Evolutionary conservation across 2,329 filamentous ascomycete species (phyloP), one percentile per base, ranked within the genome.

Genomic region (Magnaporthales sp.): DNA sequence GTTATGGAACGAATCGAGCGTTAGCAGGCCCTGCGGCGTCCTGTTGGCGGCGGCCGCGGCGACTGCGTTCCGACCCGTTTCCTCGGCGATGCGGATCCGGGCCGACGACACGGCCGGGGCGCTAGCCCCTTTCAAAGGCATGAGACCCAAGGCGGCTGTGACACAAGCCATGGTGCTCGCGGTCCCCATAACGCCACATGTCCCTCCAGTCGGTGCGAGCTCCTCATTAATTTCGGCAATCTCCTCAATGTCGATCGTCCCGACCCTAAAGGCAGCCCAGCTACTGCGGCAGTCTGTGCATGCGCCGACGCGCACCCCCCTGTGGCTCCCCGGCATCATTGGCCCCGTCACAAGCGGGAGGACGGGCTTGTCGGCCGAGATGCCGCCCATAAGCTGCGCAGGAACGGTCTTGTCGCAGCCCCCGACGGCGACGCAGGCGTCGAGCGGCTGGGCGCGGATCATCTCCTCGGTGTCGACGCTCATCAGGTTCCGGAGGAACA

Each of bases 111-210:
- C 87, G 0, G 92, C 92, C 0, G 92, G 91, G 0, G 90, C 92
- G 0, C 90, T 91, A 0, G 91, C 91, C 0, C 90, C 92, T 6
- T 87, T 87, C 8, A 93, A 89, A 0, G 93, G 83, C 67, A 91
- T 90, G 70, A 96, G 81, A n/a, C 92, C 92, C 71, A 96, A 88
- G 0, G 87, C 91, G 68, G 92, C 91, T 26, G 93, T 90, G 19
- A 92, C 86, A 6, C 91, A 93, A 1, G 91, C 91, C 91, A 96
- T 94, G 1, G 92, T 96, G 73, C 92, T 94, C 7, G 92, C 92
- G 0, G 92, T 96, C 70, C 92, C 95, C 92, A 96, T 96, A 22
- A 93, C 92, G 62, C 92, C 92, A 70, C 92, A 96, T 0, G 91
- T 93, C 31, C 92, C 92, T 73, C 87, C 86, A 0, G 89, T 91